These are phyloP conservation scores for Cryomyces antarcticus DNA, from an alignment of 495 filamentous ascomycete genomes.

Conservation along the genomic window DNA sequence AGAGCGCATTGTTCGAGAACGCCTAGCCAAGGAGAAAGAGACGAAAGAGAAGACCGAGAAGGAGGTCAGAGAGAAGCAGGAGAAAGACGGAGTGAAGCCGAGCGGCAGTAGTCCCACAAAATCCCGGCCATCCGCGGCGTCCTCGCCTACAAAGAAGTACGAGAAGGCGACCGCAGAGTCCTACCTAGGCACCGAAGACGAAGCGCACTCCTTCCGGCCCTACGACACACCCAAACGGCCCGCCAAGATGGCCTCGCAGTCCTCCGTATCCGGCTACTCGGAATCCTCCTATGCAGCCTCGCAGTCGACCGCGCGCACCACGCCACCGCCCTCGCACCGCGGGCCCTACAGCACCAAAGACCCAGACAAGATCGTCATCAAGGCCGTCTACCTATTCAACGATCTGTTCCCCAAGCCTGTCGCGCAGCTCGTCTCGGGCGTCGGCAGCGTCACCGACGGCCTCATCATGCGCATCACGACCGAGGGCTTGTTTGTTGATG, in stretches of 20 bases:
- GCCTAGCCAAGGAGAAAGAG: slow-evolving; percentile 26
- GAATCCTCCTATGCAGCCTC: slow-evolving; percentile 72
- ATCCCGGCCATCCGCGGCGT: slow-evolving; percentile 10
- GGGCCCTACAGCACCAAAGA: slow-evolving; percentile 66
- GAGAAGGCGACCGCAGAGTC: slow-evolving; percentile 39
- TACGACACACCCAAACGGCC: slow-evolving; percentile 44
- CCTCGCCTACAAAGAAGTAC: slow-evolving; percentile 36
- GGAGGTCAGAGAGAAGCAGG: slow-evolving; percentile 20
- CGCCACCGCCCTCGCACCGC: slow-evolving; percentile 59
- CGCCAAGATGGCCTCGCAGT: slow-evolving; percentile 28
- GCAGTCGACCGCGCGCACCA: slow-evolving; percentile 64
- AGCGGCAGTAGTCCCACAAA: slow-evolving; percentile 1
- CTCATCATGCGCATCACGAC: slow-evolving; percentile 67
- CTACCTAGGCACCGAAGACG: slow-evolving; percentile 43
- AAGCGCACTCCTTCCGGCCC: slow-evolving; percentile 55
- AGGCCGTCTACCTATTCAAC: slow-evolving; percentile 76
- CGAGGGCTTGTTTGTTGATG: slow-evolving; percentile 90
- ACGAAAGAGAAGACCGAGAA: slow-evolving; percentile 24
- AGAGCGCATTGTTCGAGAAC: slow-evolving; percentile 21
- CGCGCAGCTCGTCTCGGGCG: slow-evolving; percentile 57
- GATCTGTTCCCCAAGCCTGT: slow-evolving; percentile 65
- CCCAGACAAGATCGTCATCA: slow-evolving; percentile 84
- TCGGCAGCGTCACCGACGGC: slow-evolving; percentile 63
- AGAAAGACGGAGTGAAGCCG: slow-evolving; percentile 1
- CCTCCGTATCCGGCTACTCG: slow-evolving; percentile 57